phyloP scores from a whole-genome alignment of 306 rosid genomes.

The Prunus padus region DNA sequence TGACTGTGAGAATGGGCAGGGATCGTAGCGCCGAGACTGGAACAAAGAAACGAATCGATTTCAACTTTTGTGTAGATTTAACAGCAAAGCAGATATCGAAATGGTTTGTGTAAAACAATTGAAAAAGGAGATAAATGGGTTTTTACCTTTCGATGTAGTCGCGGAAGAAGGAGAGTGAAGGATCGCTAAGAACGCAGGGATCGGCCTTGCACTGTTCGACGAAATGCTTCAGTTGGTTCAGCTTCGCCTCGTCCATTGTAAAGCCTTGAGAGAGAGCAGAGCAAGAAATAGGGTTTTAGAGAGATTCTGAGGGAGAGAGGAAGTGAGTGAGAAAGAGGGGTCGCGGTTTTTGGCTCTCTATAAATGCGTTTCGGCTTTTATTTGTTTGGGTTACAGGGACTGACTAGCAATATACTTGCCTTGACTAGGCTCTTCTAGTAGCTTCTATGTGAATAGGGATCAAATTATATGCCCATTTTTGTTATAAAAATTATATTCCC shows the following conservation, averaged over 20 bases:
- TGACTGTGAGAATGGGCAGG: conserved; percentile 44
- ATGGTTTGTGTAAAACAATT: background rate
- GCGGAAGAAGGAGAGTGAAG: conserved; percentile 89
- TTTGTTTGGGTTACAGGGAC: background rate
- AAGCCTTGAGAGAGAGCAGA: background rate
- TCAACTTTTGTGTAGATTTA: background rate
- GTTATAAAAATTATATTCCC: too few relatives aligned
- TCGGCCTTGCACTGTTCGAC: conserved; percentile 71
- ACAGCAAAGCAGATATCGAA: background rate
- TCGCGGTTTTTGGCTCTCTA: background rate
- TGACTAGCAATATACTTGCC: background rate
- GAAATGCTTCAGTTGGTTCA: conserved; percentile 66
- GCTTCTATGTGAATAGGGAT: conserved; percentile 5
- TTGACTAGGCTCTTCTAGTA: conserved; percentile 26
- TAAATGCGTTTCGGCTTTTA: background rate
- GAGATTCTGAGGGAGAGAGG: background rate
- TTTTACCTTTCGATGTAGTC: conserved; percentile 73
- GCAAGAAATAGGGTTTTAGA: conserved; percentile 10
- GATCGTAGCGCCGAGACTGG: conserved; percentile 68
- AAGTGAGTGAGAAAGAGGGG: background rate
- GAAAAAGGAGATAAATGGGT: background rate
- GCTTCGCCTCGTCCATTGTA: conserved; percentile 65
- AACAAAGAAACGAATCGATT: background rate
- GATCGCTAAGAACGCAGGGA: conserved; percentile 72
- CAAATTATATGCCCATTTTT: background rate